phyloP scores from a whole-genome alignment of 1,284 basidiomycete species.

The Rhodotorula sp. region DNA sequence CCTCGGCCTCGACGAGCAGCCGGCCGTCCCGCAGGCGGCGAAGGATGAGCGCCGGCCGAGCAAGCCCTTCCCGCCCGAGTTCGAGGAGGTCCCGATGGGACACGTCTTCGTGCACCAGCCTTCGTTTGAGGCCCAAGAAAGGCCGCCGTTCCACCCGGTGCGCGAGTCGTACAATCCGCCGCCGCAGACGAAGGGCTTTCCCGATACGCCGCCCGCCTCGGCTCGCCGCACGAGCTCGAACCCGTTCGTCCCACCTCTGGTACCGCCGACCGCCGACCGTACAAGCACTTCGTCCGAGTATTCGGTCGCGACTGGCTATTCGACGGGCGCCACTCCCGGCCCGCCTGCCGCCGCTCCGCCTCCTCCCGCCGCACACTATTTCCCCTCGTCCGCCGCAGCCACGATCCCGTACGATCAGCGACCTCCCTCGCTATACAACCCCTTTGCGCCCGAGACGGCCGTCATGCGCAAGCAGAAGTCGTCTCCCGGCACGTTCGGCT shows the following conservation, averaged over 20 bases:
- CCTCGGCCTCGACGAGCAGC: background rate
- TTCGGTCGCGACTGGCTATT: background rate
- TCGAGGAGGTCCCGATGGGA: slow-evolving; percentile 21
- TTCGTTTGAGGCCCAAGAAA: background rate
- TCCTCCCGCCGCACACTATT: background rate
- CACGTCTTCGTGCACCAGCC: background rate
- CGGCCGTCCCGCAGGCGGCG: background rate
- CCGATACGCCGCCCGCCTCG: background rate
- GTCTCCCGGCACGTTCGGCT: background rate
- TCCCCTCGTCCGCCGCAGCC: background rate
- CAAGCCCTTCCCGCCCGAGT: slow-evolving; percentile 23
- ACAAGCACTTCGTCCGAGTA: background rate
- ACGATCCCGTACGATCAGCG: background rate
- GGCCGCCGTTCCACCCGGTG: background rate
- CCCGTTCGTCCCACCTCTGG: background rate
- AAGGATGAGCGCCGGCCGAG: background rate
- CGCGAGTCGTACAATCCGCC: background rate
- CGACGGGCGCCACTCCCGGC: background rate
- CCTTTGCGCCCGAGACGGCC: background rate
- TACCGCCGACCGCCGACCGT: background rate
- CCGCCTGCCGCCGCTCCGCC: background rate
- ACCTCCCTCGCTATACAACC: background rate
- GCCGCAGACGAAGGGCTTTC: background rate
- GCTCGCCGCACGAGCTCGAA: background rate
- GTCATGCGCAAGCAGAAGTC: background rate